Conservation (phyloP, 768 basidiomycete species). For the Ramaria sp. region DNA sequence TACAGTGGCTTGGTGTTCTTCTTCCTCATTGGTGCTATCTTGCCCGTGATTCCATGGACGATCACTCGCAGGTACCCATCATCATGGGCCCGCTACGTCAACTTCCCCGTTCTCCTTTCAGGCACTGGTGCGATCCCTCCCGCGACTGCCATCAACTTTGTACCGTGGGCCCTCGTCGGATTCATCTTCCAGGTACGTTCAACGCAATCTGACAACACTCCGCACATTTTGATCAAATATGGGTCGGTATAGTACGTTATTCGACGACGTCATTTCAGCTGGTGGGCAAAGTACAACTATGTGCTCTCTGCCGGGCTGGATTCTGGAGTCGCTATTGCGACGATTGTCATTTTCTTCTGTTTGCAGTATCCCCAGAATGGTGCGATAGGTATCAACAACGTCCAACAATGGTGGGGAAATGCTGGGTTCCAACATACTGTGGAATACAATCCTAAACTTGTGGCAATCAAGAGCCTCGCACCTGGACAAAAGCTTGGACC, state of each 20-base stretch:
- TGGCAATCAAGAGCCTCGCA: constrained; percentile 8
- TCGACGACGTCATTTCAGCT: constrained; percentile 48
- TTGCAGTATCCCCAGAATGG: constrained; percentile 60
- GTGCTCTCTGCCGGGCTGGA: constrained; percentile 66
- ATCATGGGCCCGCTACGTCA: constrained; percentile 44
- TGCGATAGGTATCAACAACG: constrained; percentile 37
- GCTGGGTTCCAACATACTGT: not conserved
- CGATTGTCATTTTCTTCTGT: constrained; percentile 46
- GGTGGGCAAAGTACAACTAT: constrained; percentile 55
- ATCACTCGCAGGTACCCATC: constrained; percentile 51
- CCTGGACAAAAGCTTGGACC: constrained; percentile 11
- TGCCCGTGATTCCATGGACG: constrained; percentile 45
- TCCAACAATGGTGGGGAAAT: constrained; percentile 70
- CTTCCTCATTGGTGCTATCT: constrained; percentile 65
- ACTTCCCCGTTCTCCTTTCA: constrained; percentile 48
- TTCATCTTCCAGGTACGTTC: constrained; percentile 36
- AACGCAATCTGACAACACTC: not conserved
- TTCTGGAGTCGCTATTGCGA: constrained; percentile 50
- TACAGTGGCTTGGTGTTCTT: constrained; percentile 51
- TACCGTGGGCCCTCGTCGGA: constrained; percentile 54
- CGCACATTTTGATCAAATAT: not conserved
- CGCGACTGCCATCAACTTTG: constrained; percentile 56
- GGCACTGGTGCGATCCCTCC: constrained; percentile 55
- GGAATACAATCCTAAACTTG: not conserved
- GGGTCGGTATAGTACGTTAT: constrained; percentile 34